phyloP scores from a whole-genome alignment of 139 green algal genomes.

The Chloropicon primus region DNA sequence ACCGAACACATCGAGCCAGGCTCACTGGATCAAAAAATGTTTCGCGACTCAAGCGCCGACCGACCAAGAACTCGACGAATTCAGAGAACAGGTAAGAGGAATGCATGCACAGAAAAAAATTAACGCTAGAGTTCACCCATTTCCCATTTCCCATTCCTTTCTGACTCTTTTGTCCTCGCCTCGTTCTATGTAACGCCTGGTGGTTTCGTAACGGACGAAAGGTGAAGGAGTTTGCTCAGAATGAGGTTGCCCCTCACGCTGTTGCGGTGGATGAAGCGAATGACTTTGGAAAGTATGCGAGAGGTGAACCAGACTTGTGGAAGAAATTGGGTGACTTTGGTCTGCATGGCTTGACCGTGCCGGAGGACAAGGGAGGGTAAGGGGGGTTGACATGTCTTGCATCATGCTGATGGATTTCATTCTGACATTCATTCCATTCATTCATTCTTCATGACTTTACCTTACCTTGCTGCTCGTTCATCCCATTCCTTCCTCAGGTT shows the following conservation, averaged over 20 bases:
- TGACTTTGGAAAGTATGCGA: slow-evolving; percentile 42
- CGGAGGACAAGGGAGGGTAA: slow-evolving; percentile 68
- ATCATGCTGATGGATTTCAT: slow-evolving; percentile 67
- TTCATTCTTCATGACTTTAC: background rate
- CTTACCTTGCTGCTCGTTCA: background rate
- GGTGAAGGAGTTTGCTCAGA: slow-evolving; percentile 47
- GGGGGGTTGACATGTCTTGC: too few species aligned
- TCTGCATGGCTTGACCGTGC: slow-evolving; percentile 63
- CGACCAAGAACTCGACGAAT: background rate
- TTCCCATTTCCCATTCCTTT: too few species aligned
- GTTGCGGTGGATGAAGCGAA: slow-evolving; percentile 56
- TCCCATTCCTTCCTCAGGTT: background rate
- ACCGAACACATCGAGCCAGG: too few species aligned
- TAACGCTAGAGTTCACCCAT: too few species aligned
- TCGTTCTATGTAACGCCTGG: too few species aligned
- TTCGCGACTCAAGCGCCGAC: background rate
- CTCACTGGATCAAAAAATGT: too few species aligned
- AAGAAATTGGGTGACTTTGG: slow-evolving; percentile 65
- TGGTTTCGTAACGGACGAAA: too few species aligned
- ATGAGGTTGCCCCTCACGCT: slow-evolving; percentile 56
- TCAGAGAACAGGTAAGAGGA: background rate
- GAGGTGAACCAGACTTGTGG: slow-evolving; percentile 57
- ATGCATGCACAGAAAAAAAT: too few species aligned
- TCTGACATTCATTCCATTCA: slow-evolving; percentile 31
- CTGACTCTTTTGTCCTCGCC: too few species aligned